Percentiles rank a stretch among this genome's conserved stretches.
phyloP scores from a whole-genome alignment of 2,329 filamentous ascomycete genomes.

The Capronia coronata region DNA sequence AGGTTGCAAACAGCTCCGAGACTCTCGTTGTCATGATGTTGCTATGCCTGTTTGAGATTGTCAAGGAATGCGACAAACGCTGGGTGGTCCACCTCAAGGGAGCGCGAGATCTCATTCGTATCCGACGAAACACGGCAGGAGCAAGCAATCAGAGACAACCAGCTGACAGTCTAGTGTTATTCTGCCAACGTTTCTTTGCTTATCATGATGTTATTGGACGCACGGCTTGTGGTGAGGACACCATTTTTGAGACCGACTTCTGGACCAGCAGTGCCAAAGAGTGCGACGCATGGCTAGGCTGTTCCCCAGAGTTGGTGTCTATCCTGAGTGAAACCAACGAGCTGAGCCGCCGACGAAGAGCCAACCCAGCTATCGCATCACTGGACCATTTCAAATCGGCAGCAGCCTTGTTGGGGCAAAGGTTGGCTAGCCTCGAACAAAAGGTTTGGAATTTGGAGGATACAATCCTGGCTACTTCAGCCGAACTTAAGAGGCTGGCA shows the following conservation, averaged over 20 bases:
- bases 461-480: conserved; percentile 33
- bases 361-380: background rate
- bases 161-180: background rate
- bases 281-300: conserved; percentile 45
- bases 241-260: conserved; percentile 44
- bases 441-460: conserved; percentile 32
- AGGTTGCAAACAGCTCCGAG: conserved; percentile 23
- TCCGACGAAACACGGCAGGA: conserved; percentile 31
- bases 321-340: conserved; percentile 46
- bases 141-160: background rate
- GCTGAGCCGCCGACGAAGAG: conserved; percentile 33
- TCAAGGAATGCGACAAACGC: conserved; percentile 39
- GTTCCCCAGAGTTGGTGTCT: conserved; percentile 42
- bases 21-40: conserved; percentile 42
- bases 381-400: conserved; percentile 30
- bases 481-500: conserved; percentile 42
- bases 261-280: conserved; percentile 38
- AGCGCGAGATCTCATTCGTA: conserved; percentile 43
- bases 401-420: conserved; percentile 33
- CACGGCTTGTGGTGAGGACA: conserved; percentile 45
- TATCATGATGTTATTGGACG: conserved; percentile 49
- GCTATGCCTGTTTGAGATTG: conserved; percentile 43
- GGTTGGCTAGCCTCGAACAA: conserved; percentile 34
- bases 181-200: conserved; percentile 44
- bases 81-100: conserved; percentile 47